Evolutionary conservation across 2,329 filamentous ascomycete species (phyloP).

Genomic region (Neonectria punicea): DNA sequence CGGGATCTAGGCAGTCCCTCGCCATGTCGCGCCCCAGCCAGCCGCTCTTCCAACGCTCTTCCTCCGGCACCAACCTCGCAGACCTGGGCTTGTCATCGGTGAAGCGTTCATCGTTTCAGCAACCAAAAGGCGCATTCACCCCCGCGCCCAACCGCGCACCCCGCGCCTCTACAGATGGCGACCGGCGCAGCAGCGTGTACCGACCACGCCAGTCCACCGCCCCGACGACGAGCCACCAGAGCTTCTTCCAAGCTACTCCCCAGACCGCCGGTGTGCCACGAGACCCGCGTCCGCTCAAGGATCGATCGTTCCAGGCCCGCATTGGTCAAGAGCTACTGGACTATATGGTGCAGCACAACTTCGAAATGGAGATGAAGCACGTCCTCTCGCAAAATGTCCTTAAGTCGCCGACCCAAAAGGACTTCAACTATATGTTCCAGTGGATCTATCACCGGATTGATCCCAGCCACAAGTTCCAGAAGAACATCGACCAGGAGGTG

Average conservation of each 20-base stretch:
- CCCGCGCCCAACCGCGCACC: conserved; percentile 59
- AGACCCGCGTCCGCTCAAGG: conserved; percentile 87
- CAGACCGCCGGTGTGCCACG: conserved; percentile 82
- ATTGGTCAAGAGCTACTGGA: conserved; percentile 92
- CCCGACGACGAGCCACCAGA: conserved; percentile 81
- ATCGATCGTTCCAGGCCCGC: conserved; percentile 80
- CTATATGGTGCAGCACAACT: conserved; percentile 92
- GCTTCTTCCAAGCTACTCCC: conserved; percentile 92
- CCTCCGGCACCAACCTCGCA: conserved; percentile 82
- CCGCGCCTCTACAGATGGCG: conserved; percentile 62
- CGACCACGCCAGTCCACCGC: conserved; percentile 73
- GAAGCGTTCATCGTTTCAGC: conserved; percentile 83
- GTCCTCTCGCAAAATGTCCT: conserved; percentile 89
- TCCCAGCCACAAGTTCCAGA: conserved; percentile 91
- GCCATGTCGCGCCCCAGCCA: conserved; percentile 86
- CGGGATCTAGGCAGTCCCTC: conserved; percentile 85
- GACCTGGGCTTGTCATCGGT: conserved; percentile 86
- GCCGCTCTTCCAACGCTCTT: conserved; percentile 86
- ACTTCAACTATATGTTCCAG: conserved; percentile 98
- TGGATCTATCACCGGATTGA: conserved; percentile 98
- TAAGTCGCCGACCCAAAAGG: conserved; percentile 95
- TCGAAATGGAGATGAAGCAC: conserved; percentile 98
- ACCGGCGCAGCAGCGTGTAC: conserved; percentile 84
- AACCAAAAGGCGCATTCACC: conserved; percentile 74
- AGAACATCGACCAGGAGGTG: conserved; percentile 94